These are phyloP conservation scores for Sclerotinia sclerotiorum DNA, from an alignment of 2,329 filamentous ascomycete species.

Conservation along the genomic window DNA sequence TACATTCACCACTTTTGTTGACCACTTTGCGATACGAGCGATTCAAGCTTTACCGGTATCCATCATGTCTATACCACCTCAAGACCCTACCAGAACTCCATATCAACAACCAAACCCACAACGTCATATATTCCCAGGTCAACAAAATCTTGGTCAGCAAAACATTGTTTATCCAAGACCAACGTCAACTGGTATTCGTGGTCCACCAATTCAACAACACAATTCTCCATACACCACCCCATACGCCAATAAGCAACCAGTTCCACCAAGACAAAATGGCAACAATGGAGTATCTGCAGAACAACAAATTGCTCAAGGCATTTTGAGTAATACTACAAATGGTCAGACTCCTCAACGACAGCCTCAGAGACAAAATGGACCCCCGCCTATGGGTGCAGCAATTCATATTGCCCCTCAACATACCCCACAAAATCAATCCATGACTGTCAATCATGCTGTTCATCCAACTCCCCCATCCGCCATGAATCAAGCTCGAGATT, in stretches of 20 bases:
- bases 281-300: slow-evolving; percentile 37
- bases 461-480: slow-evolving; percentile 31
- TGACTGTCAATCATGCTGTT: slow-evolving; percentile 39
- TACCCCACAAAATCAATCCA: slow-evolving; percentile 34
- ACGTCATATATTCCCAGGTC: slow-evolving; percentile 29
- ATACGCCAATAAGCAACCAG: slow-evolving; percentile 35
- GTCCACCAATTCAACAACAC: slow-evolving; percentile 34
- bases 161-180: slow-evolving; percentile 32
- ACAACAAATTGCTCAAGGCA: slow-evolving; percentile 41
- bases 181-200: slow-evolving; percentile 33
- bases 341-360: slow-evolving; percentile 38
- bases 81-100: slow-evolving; percentile 29
- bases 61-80: slow-evolving; percentile 38
- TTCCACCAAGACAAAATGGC: slow-evolving; percentile 34
- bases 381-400: slow-evolving; percentile 37
- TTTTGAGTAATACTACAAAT: slow-evolving; percentile 34
- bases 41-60: slow-evolving; percentile 18
- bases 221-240: slow-evolving; percentile 39
- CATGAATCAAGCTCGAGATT: slow-evolving; percentile 31
- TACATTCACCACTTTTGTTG: slow-evolving; percentile 24
- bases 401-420: slow-evolving; percentile 39
- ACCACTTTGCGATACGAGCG: slow-evolving; percentile 21
- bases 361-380: slow-evolving; percentile 24
- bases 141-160: slow-evolving; percentile 33
- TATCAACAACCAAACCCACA: slow-evolving; percentile 27